Conservation (phyloP, 148 eudicot species). For the Fagopyrum homotropicum region DNA sequence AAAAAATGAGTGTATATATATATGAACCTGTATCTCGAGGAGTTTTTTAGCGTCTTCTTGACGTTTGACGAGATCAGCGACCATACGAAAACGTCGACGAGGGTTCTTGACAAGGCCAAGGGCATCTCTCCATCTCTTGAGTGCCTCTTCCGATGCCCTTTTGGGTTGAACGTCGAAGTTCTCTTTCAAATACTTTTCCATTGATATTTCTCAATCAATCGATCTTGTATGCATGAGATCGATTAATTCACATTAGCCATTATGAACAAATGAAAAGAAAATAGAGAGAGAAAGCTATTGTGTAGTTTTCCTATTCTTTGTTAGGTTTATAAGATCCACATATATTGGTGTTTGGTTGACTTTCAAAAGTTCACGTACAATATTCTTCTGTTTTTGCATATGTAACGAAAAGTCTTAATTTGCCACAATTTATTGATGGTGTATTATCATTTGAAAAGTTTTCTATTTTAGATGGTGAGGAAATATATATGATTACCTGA, state of each 20-base stretch:
- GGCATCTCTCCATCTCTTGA: conserved; percentile 63
- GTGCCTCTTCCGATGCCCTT: conserved; percentile 61
- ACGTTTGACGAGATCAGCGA: conserved; percentile 79
- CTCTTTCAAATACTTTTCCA: conserved; percentile 63
- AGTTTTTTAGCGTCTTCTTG: conserved; percentile 58
- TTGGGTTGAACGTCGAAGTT: conserved; percentile 64
- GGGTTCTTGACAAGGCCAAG: conserved; percentile 82
- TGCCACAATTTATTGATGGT: no score
- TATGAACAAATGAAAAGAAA: not conserved
- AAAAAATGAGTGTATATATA: not conserved
- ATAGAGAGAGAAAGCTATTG: not conserved
- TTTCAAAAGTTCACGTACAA: no score
- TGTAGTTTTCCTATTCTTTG: not conserved
- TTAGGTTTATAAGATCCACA: not conserved
- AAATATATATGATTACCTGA: no score
- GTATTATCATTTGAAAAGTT: no score
- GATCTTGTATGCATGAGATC: not conserved
- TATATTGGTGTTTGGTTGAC: not conserved
- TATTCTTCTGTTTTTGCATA: no score
- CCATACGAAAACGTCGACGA: conserved; percentile 84
- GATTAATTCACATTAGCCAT: not conserved
- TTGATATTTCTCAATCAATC: conserved; percentile 9
- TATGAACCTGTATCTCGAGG: conserved; percentile 46
- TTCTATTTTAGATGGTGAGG: no score
- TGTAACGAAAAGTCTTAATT: no score